Evolutionary conservation across 2,329 filamentous ascomycete genomes (phyloP), one percentile per base, ranked within the genome.

Genomic region (Sphaceloma murrayae): DNA sequence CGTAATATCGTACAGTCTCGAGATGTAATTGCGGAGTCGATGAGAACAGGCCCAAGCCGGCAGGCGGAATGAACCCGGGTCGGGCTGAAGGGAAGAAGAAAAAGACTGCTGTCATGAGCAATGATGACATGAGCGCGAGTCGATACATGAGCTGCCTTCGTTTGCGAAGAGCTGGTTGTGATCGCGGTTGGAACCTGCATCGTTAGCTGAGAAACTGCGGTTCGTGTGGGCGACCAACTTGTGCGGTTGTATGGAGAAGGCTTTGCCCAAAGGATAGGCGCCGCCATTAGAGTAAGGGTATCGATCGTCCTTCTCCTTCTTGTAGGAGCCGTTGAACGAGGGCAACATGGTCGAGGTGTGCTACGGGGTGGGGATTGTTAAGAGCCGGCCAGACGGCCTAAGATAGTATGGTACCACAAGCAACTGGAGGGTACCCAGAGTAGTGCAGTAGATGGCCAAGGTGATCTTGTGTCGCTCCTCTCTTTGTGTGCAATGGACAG

Each of bases 1-100:
- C 91, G 66, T 96, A 96, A 67, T 98, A 96, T 61, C 89, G 85
- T 49, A 98, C 85, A 1, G 89, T 96, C 62, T 96, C 86, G 47
- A 96, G 77, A 58, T 94, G 80, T 51, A 85, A 75, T 43, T 81
- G 78, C 43, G 69, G 67, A 16, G 73, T 68, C 22, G 48, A 49
- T 29, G 78, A 78, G 40, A 88, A 67, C 26, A 89, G 72, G 21
- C 82, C 84, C 38, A 93, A 69, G 1, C 83, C 82, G 17, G 74
- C 58, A 67, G 73, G 59, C 68, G 71, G 59, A 67, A 85, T 53
- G 67, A 79, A 56, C 68, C 70, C 53, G 66, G 77, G 62, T 65
- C 79, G 65, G 51, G 86, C 77, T 63, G 85, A 84, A 39, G 88
- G 74, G 64, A 88, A 87, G 52, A 94, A 66, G 51, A 80, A 72